These are phyloP conservation scores for Triticum urartu DNA, from an alignment of 176 grass and related monocot genomes.

Conservation along the genomic window DNA sequence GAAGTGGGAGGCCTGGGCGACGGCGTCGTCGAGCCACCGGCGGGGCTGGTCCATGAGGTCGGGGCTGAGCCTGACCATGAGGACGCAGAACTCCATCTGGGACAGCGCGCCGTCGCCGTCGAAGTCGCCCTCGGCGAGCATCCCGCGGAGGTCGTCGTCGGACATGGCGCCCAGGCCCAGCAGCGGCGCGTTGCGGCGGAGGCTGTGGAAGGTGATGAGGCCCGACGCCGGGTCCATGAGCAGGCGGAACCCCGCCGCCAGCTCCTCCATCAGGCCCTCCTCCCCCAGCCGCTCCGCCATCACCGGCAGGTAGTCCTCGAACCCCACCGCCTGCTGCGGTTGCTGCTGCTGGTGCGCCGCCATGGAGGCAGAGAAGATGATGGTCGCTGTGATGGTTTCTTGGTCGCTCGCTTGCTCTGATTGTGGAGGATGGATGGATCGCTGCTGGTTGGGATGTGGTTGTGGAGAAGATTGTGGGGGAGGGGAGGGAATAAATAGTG, in stretches of 20 bases:
- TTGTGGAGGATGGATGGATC: neutral
- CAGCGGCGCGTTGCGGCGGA: constrained; percentile 79
- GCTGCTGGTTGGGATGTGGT: neutral
- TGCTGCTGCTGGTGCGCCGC: constrained; percentile 25
- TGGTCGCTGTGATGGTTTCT: neutral
- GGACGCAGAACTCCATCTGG: constrained; percentile 90
- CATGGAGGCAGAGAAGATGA: neutral
- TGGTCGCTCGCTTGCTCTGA: neutral
- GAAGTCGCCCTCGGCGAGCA: constrained; percentile 88
- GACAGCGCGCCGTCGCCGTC: constrained; percentile 83
- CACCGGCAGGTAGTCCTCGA: constrained; percentile 96
- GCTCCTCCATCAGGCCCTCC: constrained; percentile 91
- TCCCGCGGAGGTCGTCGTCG: constrained; percentile 77
- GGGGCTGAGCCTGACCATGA: constrained; percentile 91
- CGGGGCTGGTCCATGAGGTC: constrained; percentile 73
- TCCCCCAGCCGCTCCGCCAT: constrained; percentile 90
- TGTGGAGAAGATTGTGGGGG: neutral
- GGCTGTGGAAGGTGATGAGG: constrained; percentile 84
- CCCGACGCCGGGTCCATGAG: constrained; percentile 60
- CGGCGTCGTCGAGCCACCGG: constrained; percentile 59
- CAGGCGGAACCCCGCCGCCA: constrained; percentile 67
- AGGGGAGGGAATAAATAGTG: constrained; percentile 41
- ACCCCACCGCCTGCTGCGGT: constrained; percentile 24
- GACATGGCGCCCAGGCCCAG: constrained; percentile 60
- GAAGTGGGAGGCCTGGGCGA: constrained; percentile 48